phyloP scores from a whole-genome alignment of 768 basidiomycete species.

The Lactifluus subvellereus region DNA sequence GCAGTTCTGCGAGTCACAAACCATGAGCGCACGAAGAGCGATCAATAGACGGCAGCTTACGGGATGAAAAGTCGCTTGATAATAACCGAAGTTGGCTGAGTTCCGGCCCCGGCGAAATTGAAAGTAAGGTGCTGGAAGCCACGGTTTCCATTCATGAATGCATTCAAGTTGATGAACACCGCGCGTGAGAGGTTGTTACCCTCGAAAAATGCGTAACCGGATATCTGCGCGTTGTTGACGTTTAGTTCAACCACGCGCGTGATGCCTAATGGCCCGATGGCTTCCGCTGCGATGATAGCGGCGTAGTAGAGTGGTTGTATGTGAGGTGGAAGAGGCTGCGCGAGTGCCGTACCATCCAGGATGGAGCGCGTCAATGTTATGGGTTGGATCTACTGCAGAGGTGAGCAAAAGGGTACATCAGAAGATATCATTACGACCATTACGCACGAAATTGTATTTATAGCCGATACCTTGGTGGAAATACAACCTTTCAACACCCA shows the following conservation, averaged over 20 bases:
- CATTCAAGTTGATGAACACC: constrained; percentile 54
- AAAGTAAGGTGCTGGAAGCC: constrained; percentile 4
- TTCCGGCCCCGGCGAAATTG: neutral
- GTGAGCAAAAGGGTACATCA: neutral
- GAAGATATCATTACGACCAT: no score
- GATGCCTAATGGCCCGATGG: constrained; percentile 43
- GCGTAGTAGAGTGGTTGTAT: constrained; percentile 65
- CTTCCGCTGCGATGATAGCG: constrained; percentile 53
- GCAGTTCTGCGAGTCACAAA: constrained; percentile 36
- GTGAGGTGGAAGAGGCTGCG: constrained; percentile 48
- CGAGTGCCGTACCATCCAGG: constrained; percentile 46
- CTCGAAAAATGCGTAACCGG: constrained; percentile 63
- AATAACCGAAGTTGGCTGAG: constrained; percentile 35
- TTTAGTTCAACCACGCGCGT: constrained; percentile 43
- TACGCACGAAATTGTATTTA: constrained; percentile 57
- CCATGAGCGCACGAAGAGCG: neutral
- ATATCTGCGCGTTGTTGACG: constrained; percentile 41
- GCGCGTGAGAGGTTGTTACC: constrained; percentile 39
- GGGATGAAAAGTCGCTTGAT: constrained; percentile 46
- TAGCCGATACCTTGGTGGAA: constrained; percentile 67
- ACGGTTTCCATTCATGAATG: constrained; percentile 30
- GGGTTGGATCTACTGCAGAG: constrained; percentile 53
- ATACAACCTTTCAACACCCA: constrained; percentile 49
- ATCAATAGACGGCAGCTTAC: constrained; percentile 30
- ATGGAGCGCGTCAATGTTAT: constrained; percentile 50